Base-by-base conservation (phyloP, 2,329 filamentous ascomycete species). In the Aaosphaeria pasadenensis region DNA sequence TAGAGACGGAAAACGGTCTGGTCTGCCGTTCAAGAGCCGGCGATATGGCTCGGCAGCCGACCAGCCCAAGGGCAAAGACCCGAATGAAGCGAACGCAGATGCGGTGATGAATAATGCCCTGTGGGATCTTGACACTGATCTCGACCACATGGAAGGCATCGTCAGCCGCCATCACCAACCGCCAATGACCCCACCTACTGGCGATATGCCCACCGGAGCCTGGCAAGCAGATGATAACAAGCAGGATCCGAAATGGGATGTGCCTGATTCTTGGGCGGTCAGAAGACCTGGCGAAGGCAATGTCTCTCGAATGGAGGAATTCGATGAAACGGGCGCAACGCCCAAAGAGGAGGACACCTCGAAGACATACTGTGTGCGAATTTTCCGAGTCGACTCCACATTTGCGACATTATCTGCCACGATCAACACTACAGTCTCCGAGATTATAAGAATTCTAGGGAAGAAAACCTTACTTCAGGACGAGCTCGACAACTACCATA, bases 181-280 rank as follows among this genome's bases (percentile, higher is more conserved):
- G 0, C 75, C 91, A 62, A 87, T 88, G 62, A 87, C 88, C 1
- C 88, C 89, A 1, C 84, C 89, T 5, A 64, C 64, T 9, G 67
- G 65, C 24, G 74, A 77, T 5, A 63, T 73, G n/a, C 70, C 68
- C 46, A 63, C 66, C 31, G 65, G 85, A 83, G 9, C 33, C 9
- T 56, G 66, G 56, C 78, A 56, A 71, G 66, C 71, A 7, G 66
- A 71, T 13, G 59, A 56, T 42, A 55, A 11, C 43, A 52, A 29
- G 30, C 58, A 50, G 11, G 65, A 70, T 29, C 54, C 60, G 24
- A 69, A 72, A 30, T 99, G 92, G 92, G 89, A 95, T 68, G 91
- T 91, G 4, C 92, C 94, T 1, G 92, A 97, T 69, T 96, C 91
- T 67, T 99, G 94, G 94, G 91, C 89, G 44, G 92, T 97, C 29